Base-by-base conservation (phyloP, 805 yeast species). In the Candida palmyrensis region DNA sequence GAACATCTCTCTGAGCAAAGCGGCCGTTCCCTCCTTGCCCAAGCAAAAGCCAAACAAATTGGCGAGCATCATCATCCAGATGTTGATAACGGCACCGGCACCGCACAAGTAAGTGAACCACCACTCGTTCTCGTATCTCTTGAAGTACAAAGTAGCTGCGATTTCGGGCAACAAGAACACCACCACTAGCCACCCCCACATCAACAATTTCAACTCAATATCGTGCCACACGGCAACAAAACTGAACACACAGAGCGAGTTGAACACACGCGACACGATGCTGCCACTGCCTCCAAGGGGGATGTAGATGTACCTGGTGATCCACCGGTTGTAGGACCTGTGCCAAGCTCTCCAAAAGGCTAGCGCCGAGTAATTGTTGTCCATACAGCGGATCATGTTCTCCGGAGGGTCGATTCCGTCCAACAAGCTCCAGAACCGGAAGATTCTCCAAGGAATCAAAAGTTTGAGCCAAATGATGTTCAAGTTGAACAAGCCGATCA, bases 331-430 rank as follows among this genome's bases (percentile, higher is more conserved):
- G 62, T 68, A 92, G 30, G 95, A 82, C 50, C 97, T 75, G 59
- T 92, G 99, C 99, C 99, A 92, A 3, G 96, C 95, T 52, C 97
- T 73, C 99, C 99, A 92, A 55, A 92, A 92, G n/a, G 92, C 87
- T 40, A 86, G 57, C 0, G 96, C 92, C 21, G 95, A 82, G 56
- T 80, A 92, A 59, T 92, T 92, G 58, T 92, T 87, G 54, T 87
- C 84, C 77, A 92, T 86, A 53, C 97, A 89, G 38, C 99, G 69
- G 36, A 92, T 79, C 97, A 92, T 92, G 51, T 92, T 92, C 53
- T 92, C 99, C 2, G 98, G 97, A 0, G 97, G 85, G 50, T 92
- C 97, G 33, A 90, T 86, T 0, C 84, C 85, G 56, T 92, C 99
- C n/a, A 85, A 44, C 37, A 92, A 61, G 6, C 92, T 73, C 98